Conservation (phyloP, 768 basidiomycete species). For the Trametes elegans region DNA sequence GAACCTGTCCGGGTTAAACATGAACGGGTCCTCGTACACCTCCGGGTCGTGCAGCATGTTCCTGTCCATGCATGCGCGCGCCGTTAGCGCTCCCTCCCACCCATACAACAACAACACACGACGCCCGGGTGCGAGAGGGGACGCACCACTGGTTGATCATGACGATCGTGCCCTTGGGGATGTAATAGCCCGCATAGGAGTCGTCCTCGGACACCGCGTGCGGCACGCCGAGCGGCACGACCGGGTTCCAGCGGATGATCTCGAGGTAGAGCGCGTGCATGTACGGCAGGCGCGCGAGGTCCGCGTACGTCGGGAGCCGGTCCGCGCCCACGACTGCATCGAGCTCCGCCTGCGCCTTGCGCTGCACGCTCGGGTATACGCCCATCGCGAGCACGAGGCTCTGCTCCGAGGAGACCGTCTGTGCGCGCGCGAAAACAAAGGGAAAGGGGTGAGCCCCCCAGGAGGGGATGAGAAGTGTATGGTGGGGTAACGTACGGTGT, state of each 20-base stretch:
- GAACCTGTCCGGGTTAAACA: constrained; percentile 6
- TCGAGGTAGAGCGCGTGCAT: constrained; percentile 29
- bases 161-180: constrained; percentile 28
- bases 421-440: no score
- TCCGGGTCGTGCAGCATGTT: constrained; percentile 25
- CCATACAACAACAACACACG: background rate
- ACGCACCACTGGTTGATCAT: constrained; percentile 11
- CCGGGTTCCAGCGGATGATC: constrained; percentile 33
- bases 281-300: constrained; percentile 17
- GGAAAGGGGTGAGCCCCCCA: no score
- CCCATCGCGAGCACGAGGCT: constrained; percentile 8
- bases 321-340: constrained; percentile 26
- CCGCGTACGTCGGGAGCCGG: constrained; percentile 44
- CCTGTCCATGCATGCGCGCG: no score
- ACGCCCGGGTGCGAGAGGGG: background rate
- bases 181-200: constrained; percentile 29
- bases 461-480: no score
- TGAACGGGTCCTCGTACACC: constrained; percentile 1
- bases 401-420: constrained; percentile 4
- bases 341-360: constrained; percentile 29
- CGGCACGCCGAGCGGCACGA: constrained; percentile 31
- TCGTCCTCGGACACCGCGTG: constrained; percentile 29
- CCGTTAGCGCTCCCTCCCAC: no score
- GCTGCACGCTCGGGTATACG: constrained; percentile 1
- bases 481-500: constrained; percentile 18